Percentiles rank a stretch among this genome's conserved stretches.
Conservation (phyloP, 495 filamentous ascomycete genomes). For the Xylaria cubensis region DNA sequence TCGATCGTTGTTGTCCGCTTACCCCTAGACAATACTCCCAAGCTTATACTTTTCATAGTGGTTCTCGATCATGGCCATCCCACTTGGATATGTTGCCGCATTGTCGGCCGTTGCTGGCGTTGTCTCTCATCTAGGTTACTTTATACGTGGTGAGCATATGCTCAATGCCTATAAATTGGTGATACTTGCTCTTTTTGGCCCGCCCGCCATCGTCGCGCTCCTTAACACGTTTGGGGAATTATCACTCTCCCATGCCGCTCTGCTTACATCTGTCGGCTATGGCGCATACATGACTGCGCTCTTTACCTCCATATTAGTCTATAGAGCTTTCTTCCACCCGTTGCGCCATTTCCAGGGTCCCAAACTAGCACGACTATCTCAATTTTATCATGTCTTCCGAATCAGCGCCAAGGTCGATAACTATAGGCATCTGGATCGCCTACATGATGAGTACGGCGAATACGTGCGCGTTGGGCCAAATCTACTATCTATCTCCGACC, state of each 20-base stretch:
- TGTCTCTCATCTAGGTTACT: conserved; percentile 27
- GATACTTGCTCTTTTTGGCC: conserved; percentile 4
- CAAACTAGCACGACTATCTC: conserved; percentile 46
- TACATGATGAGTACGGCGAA: conserved; percentile 47
- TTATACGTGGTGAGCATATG: conserved; percentile 35
- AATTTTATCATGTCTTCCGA: conserved; percentile 37
- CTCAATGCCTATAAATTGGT: conserved; percentile 21
- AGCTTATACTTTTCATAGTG: background rate
- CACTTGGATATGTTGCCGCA: conserved; percentile 7
- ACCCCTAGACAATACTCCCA: background rate
- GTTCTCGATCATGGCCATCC: conserved; percentile 14
- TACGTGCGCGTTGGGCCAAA: conserved; percentile 47
- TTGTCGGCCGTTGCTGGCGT: conserved; percentile 12
- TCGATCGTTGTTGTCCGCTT: background rate
- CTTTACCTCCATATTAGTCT: conserved; percentile 52
- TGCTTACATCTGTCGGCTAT: conserved; percentile 17
- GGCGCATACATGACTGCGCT: conserved; percentile 44
- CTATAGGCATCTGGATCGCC: conserved; percentile 43
- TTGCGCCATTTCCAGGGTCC: conserved; percentile 56
- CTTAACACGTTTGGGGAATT: conserved; percentile 11
- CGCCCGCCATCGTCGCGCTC: background rate
- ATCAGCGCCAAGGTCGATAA: conserved; percentile 35
- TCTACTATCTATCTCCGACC: conserved; percentile 34
- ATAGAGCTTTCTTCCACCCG: conserved; percentile 56
- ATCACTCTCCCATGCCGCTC: conserved; percentile 14